Evolutionary conservation across 345 rosid genomes (phyloP), one percentile per base, ranked within the genome.

Genomic region (Populus euphratica): DNA sequence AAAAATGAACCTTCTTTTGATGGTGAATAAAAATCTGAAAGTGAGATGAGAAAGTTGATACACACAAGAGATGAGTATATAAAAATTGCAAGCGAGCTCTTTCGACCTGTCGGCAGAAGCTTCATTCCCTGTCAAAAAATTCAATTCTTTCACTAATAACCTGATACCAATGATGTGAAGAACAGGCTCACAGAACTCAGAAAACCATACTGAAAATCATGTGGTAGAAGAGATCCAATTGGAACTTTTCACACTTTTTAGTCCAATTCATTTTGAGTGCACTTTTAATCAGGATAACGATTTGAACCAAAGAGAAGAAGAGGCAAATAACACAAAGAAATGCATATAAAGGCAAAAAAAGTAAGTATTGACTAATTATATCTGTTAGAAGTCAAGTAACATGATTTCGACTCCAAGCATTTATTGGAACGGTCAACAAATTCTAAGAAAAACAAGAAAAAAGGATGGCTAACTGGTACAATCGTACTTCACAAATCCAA

Each of bases 41-140:
- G 29, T 50, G 27, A 47, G 63, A 23, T 29, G 50, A 39, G 72
- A 69, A 68, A 9, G 56, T 0, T 61, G 41, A 82, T 35, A 90
- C 94, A 66, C 85, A 95, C 99, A 83, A 90, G 38, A 13, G 93
- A 86, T 36, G 99, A 89, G 86, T 95, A 95, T 18, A 91, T 72
- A 80, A 93, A 88, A 81, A 96, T 87, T 36, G 91, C 98, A 68
- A 96, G 90, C 12, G 98, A 93, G 83, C 71, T 93, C 84, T 77
- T 89, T 68, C 93, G 88, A 38, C 99, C 97, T 35, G 98, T 93
- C 68, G 99, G 96, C 65, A 95, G 79, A 82, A 95, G 91, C 85
- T 87, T 93, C 99, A 95, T 95, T 49, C 99, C 99, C 98, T 95
- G 86, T 52, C 71, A 82, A 84, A 12, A 41, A 65, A 83, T 23